Base-by-base conservation (phyloP, 257 asterid genomes). In the Anisodus acutangulus region DNA sequence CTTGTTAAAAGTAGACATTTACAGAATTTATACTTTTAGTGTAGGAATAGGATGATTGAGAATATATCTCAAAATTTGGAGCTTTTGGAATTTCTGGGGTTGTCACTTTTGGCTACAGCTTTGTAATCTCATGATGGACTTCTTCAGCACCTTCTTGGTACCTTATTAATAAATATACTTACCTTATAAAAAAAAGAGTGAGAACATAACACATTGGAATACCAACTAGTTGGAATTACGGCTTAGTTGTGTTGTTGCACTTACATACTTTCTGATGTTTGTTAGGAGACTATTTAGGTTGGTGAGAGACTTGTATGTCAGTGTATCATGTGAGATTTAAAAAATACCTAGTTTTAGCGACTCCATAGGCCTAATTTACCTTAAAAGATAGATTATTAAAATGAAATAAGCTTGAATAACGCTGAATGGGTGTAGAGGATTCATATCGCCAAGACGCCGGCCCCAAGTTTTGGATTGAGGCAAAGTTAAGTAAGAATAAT, bases 1-100 rank as follows among this genome's bases (percentile, higher is more conserved):
- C 78, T 69, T 16, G 78, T 69, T 69, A 39, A 19, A 68, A 9
- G 6, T 69, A 39, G 54, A 69, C 17, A 26, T 45, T 69, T 41
- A 69, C 78, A 7, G 54, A 16, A 39, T 26, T 39, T 69, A 39
- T 8, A 39, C 78, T 16, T 13, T 39, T 69, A 69, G 54, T 69
- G 78, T 69, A 8, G 54, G 78, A 69, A 16, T 69, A 69, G 78
- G 53, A 69, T 69, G 54, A 66, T 13, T 16, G 78, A 31, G 35
- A 59, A 16, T 69, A 16, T 69, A 69, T 41, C 54, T 41, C 31
- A 41, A 41, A 16, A 41, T 8, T 69, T 69, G 9, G 78, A 39
- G 26, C 39, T 68, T 68, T 39, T 68, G 35, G 35, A 31, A 31
- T 31, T 31, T 31, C 51, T 37, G 15, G 54, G 78, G 7, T 69